Evolutionary conservation across 305 asterid species (phyloP).

Genomic region (Fraxinus albicans): DNA sequence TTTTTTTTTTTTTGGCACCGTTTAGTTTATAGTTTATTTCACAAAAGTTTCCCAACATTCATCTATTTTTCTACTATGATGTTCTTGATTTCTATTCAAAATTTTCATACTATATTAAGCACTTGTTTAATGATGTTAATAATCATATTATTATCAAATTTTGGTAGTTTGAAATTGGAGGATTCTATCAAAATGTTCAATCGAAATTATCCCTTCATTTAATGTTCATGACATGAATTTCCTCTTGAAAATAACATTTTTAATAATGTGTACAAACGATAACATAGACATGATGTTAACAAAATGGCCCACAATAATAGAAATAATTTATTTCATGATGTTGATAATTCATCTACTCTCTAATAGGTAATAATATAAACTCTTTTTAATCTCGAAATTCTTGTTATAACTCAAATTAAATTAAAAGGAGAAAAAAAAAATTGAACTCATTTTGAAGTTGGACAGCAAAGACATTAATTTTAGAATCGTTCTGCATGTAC

Average conservation of each 20-base stretch:
- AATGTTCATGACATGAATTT: too few species aligned
- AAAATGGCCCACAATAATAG: slow-evolving; percentile 33
- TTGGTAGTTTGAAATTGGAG: neutral
- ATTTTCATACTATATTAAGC: neutral
- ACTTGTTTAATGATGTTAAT: too few species aligned
- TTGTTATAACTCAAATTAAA: neutral
- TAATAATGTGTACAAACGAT: neutral
- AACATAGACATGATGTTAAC: neutral
- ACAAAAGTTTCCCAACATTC: neutral
- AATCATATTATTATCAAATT: too few species aligned
- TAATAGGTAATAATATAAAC: too few species aligned
- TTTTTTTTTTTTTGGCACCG: too few species aligned
- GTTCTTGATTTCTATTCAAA: too few species aligned
- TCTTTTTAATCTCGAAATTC: neutral
- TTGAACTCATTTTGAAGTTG: neutral
- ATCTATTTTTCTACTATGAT: neutral
- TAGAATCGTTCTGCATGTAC: too few species aligned
- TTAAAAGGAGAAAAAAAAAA: neutral
- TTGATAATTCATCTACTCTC: neutral
- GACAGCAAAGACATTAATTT: neutral
- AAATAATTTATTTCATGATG: neutral
- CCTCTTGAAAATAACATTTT: neutral
- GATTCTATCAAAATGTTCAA: neutral
- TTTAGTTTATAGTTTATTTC: too few species aligned
- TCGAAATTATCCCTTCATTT: too few species aligned